Evolutionary conservation across 305 asterid genomes (phyloP).

Genomic region (Fraxinus platypoda): DNA sequence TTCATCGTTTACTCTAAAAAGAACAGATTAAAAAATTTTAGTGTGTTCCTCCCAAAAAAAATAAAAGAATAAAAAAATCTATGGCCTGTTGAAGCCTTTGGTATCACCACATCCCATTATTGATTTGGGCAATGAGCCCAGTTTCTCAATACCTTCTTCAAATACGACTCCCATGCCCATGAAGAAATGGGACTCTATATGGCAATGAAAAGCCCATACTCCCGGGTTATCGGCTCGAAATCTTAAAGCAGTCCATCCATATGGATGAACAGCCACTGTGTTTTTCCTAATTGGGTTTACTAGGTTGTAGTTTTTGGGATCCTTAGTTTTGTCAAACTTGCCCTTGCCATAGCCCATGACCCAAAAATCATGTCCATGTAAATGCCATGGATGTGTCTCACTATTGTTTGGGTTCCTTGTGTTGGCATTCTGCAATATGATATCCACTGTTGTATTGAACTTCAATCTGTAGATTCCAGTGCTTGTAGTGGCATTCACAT

Average conservation of each 20-base stretch:
- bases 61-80: background rate
- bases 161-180: conserved; percentile 94
- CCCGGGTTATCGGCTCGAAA: conserved; percentile 86
- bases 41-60: too few relatives aligned
- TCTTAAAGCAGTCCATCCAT: conserved; percentile 84
- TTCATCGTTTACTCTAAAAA: background rate
- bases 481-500: conserved; percentile 61
- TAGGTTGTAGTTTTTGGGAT: conserved; percentile 54
- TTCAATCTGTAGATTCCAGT: conserved; percentile 46
- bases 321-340: conserved; percentile 45
- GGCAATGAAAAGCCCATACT: conserved; percentile 92
- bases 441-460: conserved; percentile 70
- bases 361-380: conserved; percentile 96
- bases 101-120: conserved; percentile 86
- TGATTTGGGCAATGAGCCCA: conserved; percentile 61
- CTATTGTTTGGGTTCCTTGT: conserved; percentile 58
- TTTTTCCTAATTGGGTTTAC: conserved; percentile 84
- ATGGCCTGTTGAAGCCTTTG: conserved; percentile 23
- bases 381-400: conserved; percentile 97
- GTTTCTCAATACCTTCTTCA: conserved; percentile 71
- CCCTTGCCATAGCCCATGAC: conserved; percentile 74
- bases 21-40: background rate
- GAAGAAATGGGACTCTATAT: conserved; percentile 82
- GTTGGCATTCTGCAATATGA: conserved; percentile 76
- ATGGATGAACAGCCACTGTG: conserved; percentile 74